Percentiles rank a stretch among this genome's conserved stretches.
These are phyloP conservation scores for Sugiyamaella sp. DNA, from an alignment of 1,139 yeast genomes.

Conservation along the genomic window DNA sequence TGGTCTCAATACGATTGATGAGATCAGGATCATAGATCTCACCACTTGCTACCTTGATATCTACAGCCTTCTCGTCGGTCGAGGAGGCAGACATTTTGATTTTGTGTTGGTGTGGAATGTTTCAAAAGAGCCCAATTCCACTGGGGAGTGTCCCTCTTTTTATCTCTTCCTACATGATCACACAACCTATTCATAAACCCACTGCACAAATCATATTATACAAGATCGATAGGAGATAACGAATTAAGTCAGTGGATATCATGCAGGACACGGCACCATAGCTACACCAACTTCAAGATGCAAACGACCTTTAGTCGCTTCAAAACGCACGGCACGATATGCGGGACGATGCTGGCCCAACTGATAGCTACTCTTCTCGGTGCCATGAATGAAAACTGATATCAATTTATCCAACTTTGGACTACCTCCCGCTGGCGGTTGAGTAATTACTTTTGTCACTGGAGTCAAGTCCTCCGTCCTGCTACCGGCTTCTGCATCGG, in stretches of 20 bases:
- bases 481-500: not conserved
- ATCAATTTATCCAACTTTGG: not conserved
- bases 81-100: constrained; percentile 9
- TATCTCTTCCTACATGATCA: constrained; percentile 7
- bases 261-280: constrained; percentile 19
- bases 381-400: not conserved
- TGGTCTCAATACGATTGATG: constrained; percentile 18
- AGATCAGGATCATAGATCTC: constrained; percentile 11
- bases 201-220: not conserved
- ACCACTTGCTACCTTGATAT: constrained; percentile 12
- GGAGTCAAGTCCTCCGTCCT: not conserved
- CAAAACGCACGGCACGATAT: constrained; percentile 15
- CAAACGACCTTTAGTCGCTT: not conserved
- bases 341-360: not conserved
- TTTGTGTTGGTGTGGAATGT: constrained; percentile 4
- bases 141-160: constrained; percentile 1
- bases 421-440: not conserved
- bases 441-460: not conserved
- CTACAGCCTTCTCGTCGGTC: constrained; percentile 14
- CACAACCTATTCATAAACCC: not conserved
- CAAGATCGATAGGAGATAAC: constrained; percentile 13
- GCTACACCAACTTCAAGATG: not conserved
- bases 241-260: constrained; percentile 11
- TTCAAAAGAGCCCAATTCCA: not conserved
- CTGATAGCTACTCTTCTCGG: not conserved